Evolutionary conservation across 148 eudicot genomes (phyloP).

Genomic region (Camellia lanceoleosa): DNA sequence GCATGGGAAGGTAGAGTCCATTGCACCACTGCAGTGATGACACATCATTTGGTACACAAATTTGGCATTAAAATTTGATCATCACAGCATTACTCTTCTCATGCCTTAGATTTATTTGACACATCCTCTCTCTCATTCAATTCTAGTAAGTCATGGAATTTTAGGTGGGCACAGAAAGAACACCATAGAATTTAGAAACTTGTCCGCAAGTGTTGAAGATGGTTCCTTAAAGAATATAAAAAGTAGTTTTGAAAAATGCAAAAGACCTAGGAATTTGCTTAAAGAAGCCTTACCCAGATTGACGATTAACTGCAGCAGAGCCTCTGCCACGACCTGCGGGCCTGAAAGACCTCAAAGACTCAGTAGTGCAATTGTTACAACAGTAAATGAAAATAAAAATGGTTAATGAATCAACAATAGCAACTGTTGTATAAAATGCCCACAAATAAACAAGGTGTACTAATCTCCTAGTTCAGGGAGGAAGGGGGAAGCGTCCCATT

Average conservation of each 20-base stretch:
- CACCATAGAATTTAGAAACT: neutral
- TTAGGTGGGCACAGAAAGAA: neutral
- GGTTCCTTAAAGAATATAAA: neutral
- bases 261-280: neutral
- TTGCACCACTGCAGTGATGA: too few species aligned
- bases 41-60: too few species aligned
- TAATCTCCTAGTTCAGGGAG: too few species aligned
- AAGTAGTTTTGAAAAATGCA: neutral
- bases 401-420: neutral
- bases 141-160: neutral
- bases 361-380: neutral
- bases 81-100: neutral
- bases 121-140: neutral
- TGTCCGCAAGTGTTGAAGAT: neutral
- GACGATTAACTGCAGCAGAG: constrained; percentile 38
- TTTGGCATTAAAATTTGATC: neutral
- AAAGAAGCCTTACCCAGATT: constrained; percentile 38
- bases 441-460: neutral
- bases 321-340: constrained; percentile 46
- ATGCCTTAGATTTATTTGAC: neutral
- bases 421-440: neutral
- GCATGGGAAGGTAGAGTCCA: neutral
- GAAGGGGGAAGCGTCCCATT: too few species aligned
- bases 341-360: constrained; percentile 34
- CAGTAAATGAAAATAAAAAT: neutral